Evolutionary conservation across 1,284 basidiomycete species (phyloP).

Genomic region (Clitocybe nebularis): DNA sequence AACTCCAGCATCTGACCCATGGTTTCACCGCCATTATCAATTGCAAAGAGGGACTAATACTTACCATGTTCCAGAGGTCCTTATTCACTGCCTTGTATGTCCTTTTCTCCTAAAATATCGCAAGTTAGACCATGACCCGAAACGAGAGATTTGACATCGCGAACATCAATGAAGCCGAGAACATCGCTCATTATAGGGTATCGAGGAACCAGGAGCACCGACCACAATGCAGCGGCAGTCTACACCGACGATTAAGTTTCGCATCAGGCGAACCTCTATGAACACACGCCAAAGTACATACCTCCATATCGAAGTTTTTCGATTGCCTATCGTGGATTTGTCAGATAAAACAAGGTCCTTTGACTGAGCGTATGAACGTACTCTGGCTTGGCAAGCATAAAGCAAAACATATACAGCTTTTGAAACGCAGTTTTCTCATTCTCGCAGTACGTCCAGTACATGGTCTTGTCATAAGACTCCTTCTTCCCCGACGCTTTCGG

Average conservation of each 20-base stretch:
- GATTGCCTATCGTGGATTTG: conserved; percentile 41
- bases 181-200: conserved; percentile 63
- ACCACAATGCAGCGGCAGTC: conserved; percentile 72
- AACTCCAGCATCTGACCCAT: conserved; percentile 63
- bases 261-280: background rate
- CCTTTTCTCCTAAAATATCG: conserved; percentile 45
- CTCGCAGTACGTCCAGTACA: conserved; percentile 46
- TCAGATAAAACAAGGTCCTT: background rate
- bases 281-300: conserved; percentile 25
- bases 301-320: conserved; percentile 77
- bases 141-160: conserved; percentile 19
- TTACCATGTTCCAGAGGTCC: conserved; percentile 82
- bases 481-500: conserved; percentile 34
- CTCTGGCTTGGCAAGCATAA: conserved; percentile 64
- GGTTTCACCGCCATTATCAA: no score
- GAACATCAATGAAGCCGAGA: conserved; percentile 58
- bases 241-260: conserved; percentile 25
- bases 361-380: conserved; percentile 30
- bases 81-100: conserved; percentile 74
- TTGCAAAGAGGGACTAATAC: conserved; percentile 17
- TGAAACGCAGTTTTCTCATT: conserved; percentile 52
- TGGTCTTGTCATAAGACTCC: conserved; percentile 53
- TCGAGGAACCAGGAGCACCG: conserved; percentile 58
- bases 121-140: conserved; percentile 5
- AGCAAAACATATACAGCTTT: conserved; percentile 67